Base-by-base conservation (phyloP, 148 eudicot genomes). In the Chenopodium quinoa region DNA sequence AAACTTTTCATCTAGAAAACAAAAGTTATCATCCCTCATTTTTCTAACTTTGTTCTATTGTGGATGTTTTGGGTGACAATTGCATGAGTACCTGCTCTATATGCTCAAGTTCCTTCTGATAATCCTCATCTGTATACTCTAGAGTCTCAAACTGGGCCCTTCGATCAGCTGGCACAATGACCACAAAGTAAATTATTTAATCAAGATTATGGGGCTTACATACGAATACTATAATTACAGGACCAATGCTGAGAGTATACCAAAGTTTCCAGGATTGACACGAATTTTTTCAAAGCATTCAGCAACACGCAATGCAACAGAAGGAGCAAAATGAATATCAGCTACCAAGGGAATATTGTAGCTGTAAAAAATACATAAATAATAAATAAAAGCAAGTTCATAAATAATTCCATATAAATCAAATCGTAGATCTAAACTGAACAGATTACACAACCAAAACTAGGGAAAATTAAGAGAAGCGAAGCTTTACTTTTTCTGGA, bases 221-320 rank as follows among this genome's bases (percentile, higher is more conserved):
- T 7, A 75, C 14, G 46, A 69, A 14, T n/a, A 73, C 34, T 40
- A 40, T 37, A 76, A 79, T 34, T 72, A 68, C 75, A 32, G 37
- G 71, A 82, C 37, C 75, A 54, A 66, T 31, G 77, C 63, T 70
- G 75, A 82, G 77, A 20, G 60, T 1, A 76, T 91, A 95, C 99
- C 99, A 85, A 95, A 95, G 85, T 95, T 95, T 78, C 99, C 99
- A 17, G 99, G 99, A 85, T 96, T 96, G 78, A 96, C 98, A 84
- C 99, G 97, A 78, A 96, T 96, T 90, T 95, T 96, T 23, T 96
- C 99, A 79, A 96, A 96, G 86, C 98, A 96, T 89, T 96, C 99
- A 64, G 98, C 91, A 80, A 96, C 97, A 66, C 99, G 90, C 91
- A 96, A 32, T 62, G 99, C 99, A 82, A 96, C 87, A 34, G 98